Evolutionary conservation across 495 filamentous ascomycete genomes (phyloP).

Genomic region (Penicillium odoratum): DNA sequence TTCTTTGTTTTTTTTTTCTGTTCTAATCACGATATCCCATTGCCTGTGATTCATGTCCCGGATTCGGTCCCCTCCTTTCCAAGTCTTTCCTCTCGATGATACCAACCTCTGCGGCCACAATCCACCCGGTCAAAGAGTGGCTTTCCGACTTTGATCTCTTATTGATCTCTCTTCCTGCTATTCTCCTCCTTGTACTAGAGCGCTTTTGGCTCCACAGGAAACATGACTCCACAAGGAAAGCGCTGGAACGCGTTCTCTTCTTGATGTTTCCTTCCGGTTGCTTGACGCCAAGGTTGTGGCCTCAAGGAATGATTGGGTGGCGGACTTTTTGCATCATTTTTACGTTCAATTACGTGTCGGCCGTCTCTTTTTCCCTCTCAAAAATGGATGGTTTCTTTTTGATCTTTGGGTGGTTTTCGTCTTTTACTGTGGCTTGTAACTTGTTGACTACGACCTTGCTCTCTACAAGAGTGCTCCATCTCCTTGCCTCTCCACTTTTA

Average conservation of each 20-base stretch:
- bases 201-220: slow-evolving; percentile 20
- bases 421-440: slow-evolving; percentile 5
- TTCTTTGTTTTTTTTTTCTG: slow-evolving; percentile 9
- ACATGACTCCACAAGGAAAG: not conserved
- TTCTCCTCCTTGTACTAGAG: slow-evolving; percentile 39
- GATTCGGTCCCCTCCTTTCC: slow-evolving; percentile 26
- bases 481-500: slow-evolving; percentile 9
- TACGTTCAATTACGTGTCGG: not conserved
- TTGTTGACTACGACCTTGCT: slow-evolving; percentile 4
- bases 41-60: slow-evolving; percentile 41
- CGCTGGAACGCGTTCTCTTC: slow-evolving; percentile 2
- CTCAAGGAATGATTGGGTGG: slow-evolving; percentile 2
- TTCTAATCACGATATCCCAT: slow-evolving; percentile 39
- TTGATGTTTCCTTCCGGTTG: slow-evolving; percentile 7
- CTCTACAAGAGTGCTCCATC: not conserved
- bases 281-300: slow-evolving; percentile 1
- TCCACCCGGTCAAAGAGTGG: slow-evolving; percentile 37
- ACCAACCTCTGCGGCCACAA: slow-evolving; percentile 42
- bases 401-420: slow-evolving; percentile 13
- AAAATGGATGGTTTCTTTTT: slow-evolving; percentile 16
- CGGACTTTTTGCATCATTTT: slow-evolving; percentile 2
- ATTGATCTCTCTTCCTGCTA: slow-evolving; percentile 31
- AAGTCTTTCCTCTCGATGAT: slow-evolving; percentile 44
- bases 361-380: slow-evolving; percentile 11
- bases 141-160: slow-evolving; percentile 33